Evolutionary conservation across 1,284 basidiomycete species (phyloP).

Genomic region (Boletus sp.): DNA sequence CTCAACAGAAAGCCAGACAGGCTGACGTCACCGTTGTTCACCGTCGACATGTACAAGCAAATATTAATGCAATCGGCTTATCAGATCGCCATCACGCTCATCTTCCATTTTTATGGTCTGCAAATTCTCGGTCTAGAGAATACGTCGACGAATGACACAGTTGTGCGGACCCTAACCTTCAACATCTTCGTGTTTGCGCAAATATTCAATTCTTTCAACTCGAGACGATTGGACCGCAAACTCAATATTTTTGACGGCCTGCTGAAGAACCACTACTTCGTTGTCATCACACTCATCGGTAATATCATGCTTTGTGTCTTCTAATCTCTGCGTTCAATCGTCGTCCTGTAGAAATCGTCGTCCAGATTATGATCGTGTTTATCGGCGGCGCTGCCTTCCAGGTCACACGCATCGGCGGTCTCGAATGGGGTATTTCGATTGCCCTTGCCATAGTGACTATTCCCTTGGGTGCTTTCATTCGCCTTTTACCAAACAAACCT

Average conservation of each 20-base stretch:
- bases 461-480: conserved; percentile 82
- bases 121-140: conserved; percentile 64
- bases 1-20: conserved; percentile 90
- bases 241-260: conserved; percentile 91
- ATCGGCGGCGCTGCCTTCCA: conserved; percentile 90
- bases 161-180: conserved; percentile 88
- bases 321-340: not conserved
- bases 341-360: conserved; percentile 64
- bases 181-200: conserved; percentile 97
- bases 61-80: conserved; percentile 88
- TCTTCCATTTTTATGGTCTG: conserved; percentile 86
- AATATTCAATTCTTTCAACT: conserved; percentile 94
- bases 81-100: conserved; percentile 79
- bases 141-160: conserved; percentile 40
- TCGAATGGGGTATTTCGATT: conserved; percentile 92
- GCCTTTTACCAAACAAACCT: conserved; percentile 78
- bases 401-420: conserved; percentile 74
- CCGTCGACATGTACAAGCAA: conserved; percentile 92
- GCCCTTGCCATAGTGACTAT: conserved; percentile 84
- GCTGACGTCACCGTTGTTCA: conserved; percentile 85
- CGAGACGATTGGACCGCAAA: conserved; percentile 78
- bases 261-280: conserved; percentile 79
- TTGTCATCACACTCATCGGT: conserved; percentile 85
- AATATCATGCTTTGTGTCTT: conserved; percentile 16
- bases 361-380: conserved; percentile 88